Percentiles rank a stretch among this genome's conserved stretches.
Conservation (phyloP, 106 monocot genomes). For the Phalaenopsis aphrodite region DNA sequence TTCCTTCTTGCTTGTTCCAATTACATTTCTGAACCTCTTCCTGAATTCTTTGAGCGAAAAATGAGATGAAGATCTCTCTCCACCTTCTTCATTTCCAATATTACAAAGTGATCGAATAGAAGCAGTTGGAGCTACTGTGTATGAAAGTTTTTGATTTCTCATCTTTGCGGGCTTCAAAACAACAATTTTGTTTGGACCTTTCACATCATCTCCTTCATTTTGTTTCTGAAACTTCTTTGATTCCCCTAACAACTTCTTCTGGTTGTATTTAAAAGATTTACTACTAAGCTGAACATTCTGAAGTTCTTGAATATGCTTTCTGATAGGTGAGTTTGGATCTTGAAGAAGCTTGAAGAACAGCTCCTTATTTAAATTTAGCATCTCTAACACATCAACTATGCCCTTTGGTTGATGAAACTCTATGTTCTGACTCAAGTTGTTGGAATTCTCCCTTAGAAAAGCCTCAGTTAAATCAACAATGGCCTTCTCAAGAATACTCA, state of each 20-base stretch:
- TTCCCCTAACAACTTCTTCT: conserved; percentile 11
- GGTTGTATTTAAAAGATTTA: neutral
- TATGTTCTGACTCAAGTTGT: neutral
- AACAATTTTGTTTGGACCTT: conserved; percentile 34
- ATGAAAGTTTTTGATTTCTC: conserved; percentile 7
- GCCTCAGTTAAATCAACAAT: conserved; percentile 24
- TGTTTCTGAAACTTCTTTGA: conserved; percentile 9
- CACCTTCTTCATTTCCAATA: conserved; percentile 9
- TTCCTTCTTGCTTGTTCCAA: conserved; percentile 23
- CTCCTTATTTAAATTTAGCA: conserved; percentile 23
- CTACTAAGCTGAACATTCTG: conserved; percentile 4
- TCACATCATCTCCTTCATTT: conserved; percentile 9
- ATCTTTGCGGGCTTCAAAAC: conserved; percentile 38
- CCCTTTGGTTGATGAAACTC: conserved; percentile 9
- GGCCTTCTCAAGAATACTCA: conserved; percentile 20
- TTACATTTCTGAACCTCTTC: conserved; percentile 31
- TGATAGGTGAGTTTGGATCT: conserved; percentile 24
- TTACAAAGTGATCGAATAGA: conserved; percentile 9
- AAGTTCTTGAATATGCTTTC: conserved; percentile 14
- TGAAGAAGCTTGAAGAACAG: conserved; percentile 23
- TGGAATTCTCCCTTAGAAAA: conserved; percentile 13
- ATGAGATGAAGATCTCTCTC: conserved; percentile 5
- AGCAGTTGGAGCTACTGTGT: neutral
- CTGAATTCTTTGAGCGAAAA: conserved; percentile 49
- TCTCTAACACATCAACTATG: conserved; percentile 17